Base-by-base conservation (phyloP, 2,329 filamentous ascomycete species). In the Colletotrichum paranaense region DNA sequence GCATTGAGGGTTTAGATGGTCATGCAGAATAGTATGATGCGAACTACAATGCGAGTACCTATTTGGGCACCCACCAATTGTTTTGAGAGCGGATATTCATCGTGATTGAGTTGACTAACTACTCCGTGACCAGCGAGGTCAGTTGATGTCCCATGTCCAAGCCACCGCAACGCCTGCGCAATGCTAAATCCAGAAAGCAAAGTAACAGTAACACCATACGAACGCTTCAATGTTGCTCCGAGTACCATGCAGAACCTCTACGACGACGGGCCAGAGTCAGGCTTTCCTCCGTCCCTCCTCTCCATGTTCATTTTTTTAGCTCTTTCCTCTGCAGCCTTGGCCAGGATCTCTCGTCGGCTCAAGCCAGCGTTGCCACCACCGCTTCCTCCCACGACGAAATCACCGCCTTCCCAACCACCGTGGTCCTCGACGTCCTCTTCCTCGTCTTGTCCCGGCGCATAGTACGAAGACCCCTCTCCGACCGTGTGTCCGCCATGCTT, bases 361-460 rank as follows among this genome's bases (percentile, higher is more conserved):
- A 94, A 79, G n/a, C 86, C 82, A 49, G 83, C 83, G 3, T 83
- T 82, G 73, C 82, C 87, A 64, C 87, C 88, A 9, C 83, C 82
- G 1, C 82, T 84, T 57, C 88, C 89, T 46, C 92, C 92, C 16
- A 95, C 86, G 19, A 95, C 92, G 82, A 93, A 96, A 78, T 94
- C 91, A 2, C 94, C 94, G 5, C 94, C 94, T 0, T 89, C 92
- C 93, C 93, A 95, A 0, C 92, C 93, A 3, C 93, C 92, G 76
- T 93, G 89, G 78, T 95, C 93, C 75, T 92, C 86, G 46, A 88
- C 84, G 26, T 89, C 85, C 59, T 87, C 88, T 8, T 88, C 89
- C 14, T 86, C 88, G 4, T 84, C 86, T 22, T 83, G 82, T 55
- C 80, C 81, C 74, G 88, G 86, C 76, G 90, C 87, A 55, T 88